A percentile compares a stretch with the other conserved stretches of the same genome.
Conservation (phyloP, 2,329 filamentous ascomycete genomes). For the Venturia aucupariae region DNA sequence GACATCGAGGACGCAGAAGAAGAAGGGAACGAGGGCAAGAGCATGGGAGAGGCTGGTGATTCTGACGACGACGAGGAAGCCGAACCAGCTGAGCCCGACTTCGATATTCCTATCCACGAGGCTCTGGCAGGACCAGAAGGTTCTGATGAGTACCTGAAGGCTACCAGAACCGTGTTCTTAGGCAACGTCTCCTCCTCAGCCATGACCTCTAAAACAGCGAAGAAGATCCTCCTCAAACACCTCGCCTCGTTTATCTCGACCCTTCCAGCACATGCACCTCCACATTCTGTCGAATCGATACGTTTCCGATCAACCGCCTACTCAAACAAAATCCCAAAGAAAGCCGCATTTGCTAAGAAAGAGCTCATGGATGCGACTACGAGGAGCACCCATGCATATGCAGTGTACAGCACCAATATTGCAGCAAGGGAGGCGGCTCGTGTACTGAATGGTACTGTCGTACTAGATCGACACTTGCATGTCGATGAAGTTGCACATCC, state of each 20-base stretch:
- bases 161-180: slow-evolving; percentile 81
- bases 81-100: slow-evolving; percentile 31
- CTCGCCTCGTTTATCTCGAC: slow-evolving; percentile 63
- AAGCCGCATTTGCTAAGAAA: slow-evolving; percentile 87
- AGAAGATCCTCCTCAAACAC: slow-evolving; percentile 68
- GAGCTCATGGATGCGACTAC: slow-evolving; percentile 86
- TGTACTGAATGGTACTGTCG: slow-evolving; percentile 71
- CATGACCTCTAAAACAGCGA: slow-evolving; percentile 71
- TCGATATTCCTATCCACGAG: slow-evolving; percentile 44
- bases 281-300: slow-evolving; percentile 76
- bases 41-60: slow-evolving; percentile 22
- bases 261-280: slow-evolving; percentile 35
- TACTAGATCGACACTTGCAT: slow-evolving; percentile 80
- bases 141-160: slow-evolving; percentile 65
- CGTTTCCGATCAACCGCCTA: slow-evolving; percentile 93
- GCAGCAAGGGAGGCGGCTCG: slow-evolving; percentile 69
- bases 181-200: slow-evolving; percentile 80
- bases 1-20: slow-evolving; percentile 20
- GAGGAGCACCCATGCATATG: slow-evolving; percentile 89
- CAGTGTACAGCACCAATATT: slow-evolving; percentile 67
- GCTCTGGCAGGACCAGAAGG: slow-evolving; percentile 31
- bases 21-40: slow-evolving; percentile 20
- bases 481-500: slow-evolving; percentile 90
- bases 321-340: slow-evolving; percentile 72
- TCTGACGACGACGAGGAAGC: slow-evolving; percentile 18